These are phyloP conservation scores for Xerocomus brunneocitrinus DNA, from an alignment of 768 basidiomycete species.

Conservation along the genomic window DNA sequence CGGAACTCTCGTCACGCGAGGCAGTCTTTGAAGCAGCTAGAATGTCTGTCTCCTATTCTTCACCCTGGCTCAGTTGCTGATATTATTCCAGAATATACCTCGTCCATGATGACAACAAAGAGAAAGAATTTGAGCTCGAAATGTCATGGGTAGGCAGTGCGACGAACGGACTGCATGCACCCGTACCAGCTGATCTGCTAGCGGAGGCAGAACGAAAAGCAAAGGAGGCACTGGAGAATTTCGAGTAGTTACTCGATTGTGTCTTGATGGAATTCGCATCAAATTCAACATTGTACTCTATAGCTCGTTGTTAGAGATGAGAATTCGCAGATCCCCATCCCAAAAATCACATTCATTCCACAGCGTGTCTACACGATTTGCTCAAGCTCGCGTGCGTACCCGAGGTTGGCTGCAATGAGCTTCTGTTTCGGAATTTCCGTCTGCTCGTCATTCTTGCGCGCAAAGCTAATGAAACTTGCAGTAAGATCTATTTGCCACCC, in stretches of 20 bases:
- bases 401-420: conserved; percentile 70
- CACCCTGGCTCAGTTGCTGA: conserved; percentile 4
- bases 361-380: conserved; percentile 69
- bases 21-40: conserved; percentile 91
- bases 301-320: not conserved
- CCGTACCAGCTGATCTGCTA: conserved; percentile 81
- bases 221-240: conserved; percentile 75
- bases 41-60: conserved; percentile 59
- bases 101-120: conserved; percentile 96
- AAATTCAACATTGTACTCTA: conserved; percentile 10
- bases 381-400: conserved; percentile 84
- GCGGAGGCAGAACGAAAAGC: conserved; percentile 86
- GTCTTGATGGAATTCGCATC: conserved; percentile 16
- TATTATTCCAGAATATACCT: conserved; percentile 73
- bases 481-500: conserved; percentile 81
- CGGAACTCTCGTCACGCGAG: conserved; percentile 74
- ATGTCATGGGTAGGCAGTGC: conserved; percentile 94
- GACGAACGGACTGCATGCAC: conserved; percentile 71
- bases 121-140: conserved; percentile 97
- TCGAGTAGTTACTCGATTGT: conserved; percentile 37
- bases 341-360: not conserved
- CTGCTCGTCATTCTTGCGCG: conserved; percentile 75
- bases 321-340: not conserved
- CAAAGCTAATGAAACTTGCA: conserved; percentile 67
- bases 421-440: conserved; percentile 83